phyloP scores from a whole-genome alignment of 192 early-diverging fungal genomes.

The Podila horticola region DNA sequence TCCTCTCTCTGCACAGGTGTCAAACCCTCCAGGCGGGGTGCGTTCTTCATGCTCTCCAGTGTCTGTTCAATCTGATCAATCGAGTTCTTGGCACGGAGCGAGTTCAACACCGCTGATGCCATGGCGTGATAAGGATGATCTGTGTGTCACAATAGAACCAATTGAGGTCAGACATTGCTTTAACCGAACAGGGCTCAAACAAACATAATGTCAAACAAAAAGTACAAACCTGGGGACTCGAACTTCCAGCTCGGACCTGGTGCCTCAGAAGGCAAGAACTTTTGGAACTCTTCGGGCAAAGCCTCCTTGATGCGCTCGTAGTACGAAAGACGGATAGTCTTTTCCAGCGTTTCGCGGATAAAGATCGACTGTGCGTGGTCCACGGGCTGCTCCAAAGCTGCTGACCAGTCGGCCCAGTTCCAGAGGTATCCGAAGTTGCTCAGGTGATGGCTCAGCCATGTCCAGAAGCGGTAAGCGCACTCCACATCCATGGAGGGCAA shows the following conservation, averaged over 20 bases:
- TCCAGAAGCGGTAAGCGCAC: constrained; percentile 81
- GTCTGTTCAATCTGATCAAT: constrained; percentile 57
- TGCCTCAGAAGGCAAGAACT: constrained; percentile 66
- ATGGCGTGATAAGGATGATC: constrained; percentile 54
- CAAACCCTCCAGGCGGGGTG: constrained; percentile 31
- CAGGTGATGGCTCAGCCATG: constrained; percentile 92
- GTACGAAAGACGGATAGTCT: constrained; percentile 88
- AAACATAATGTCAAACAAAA: neutral
- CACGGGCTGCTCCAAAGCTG: constrained; percentile 58
- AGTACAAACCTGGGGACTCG: constrained; percentile 56
- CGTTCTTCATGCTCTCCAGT: constrained; percentile 56
- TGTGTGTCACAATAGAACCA: constrained; percentile 3
- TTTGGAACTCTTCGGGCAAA: constrained; percentile 74
- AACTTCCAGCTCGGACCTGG: constrained; percentile 82
- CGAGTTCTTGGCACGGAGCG: constrained; percentile 56
- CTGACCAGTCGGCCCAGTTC: constrained; percentile 89
- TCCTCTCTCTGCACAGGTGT: constrained; percentile 58
- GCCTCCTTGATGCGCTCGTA: constrained; percentile 86
- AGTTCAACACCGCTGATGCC: constrained; percentile 54
- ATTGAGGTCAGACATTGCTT: neutral
- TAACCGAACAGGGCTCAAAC: neutral
- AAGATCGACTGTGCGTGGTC: constrained; percentile 75
- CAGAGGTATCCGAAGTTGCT: constrained; percentile 94
- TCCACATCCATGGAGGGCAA: constrained; percentile 87
- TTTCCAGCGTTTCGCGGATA: constrained; percentile 87